Conservation (phyloP, 2,329 filamentous ascomycete species). For the Hypoxylon sp. region DNA sequence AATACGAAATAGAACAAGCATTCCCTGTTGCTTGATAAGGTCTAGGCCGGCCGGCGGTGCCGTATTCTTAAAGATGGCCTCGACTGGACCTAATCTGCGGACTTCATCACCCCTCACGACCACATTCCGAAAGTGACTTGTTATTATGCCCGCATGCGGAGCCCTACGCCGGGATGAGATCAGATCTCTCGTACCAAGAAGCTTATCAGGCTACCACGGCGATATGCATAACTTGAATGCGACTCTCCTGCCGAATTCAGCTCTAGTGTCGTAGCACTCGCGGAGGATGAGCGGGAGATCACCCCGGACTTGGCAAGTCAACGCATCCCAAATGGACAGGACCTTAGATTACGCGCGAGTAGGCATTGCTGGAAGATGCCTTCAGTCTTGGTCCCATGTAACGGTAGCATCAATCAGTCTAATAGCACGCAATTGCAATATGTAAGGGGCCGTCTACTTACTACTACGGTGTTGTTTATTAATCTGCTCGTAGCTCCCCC, state of each 20-base stretch:
- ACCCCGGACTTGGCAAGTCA: conserved; percentile 52
- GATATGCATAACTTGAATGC: conserved; percentile 34
- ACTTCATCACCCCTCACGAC: conserved; percentile 18
- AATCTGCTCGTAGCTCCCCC: conserved; percentile 36
- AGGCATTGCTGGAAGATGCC: conserved; percentile 26
- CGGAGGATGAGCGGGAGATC: conserved; percentile 47
- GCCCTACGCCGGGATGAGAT: conserved; percentile 33
- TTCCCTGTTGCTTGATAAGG: conserved; percentile 19
- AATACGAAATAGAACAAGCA: conserved; percentile 27
- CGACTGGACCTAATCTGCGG: conserved; percentile 8
- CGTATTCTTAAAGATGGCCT: conserved; percentile 4
- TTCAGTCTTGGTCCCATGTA: conserved; percentile 27
- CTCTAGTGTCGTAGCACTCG: conserved; percentile 37
- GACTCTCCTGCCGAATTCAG: conserved; percentile 49
- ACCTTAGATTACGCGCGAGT: conserved; percentile 38
- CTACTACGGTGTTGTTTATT: conserved; percentile 39
- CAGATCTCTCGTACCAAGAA: conserved; percentile 41
- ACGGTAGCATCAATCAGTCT: conserved; percentile 33
- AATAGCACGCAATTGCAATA: conserved; percentile 40
- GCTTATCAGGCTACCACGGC: conserved; percentile 36
- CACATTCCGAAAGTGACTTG: conserved; percentile 35
- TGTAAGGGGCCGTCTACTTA: conserved; percentile 37
- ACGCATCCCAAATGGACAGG: conserved; percentile 38
- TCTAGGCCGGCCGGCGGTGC: conserved; percentile 25
- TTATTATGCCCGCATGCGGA: conserved; percentile 21